Conservation (phyloP, 495 filamentous ascomycete genomes). For the Jackrogersella multiformis region DNA sequence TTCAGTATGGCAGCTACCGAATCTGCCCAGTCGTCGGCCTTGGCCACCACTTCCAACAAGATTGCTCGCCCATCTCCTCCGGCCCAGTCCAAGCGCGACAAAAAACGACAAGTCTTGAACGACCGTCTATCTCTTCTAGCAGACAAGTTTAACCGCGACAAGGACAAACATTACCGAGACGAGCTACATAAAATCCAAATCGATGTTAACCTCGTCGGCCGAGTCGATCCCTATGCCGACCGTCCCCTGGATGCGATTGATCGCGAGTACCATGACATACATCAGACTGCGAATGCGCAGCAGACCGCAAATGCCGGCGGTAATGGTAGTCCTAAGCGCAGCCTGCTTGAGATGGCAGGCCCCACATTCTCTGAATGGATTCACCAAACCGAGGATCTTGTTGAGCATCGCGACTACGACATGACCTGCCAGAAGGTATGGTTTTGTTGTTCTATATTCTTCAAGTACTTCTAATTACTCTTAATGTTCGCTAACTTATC, state of each 20-base stretch:
- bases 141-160: constrained; percentile 78
- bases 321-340: constrained; percentile 51
- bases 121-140: constrained; percentile 79
- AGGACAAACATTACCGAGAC: constrained; percentile 84
- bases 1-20: constrained; percentile 39
- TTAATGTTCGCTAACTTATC: constrained; percentile 23
- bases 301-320: constrained; percentile 52
- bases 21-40: constrained; percentile 33
- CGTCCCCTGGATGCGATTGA: constrained; percentile 76
- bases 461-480: neutral
- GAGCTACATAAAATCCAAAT: constrained; percentile 88
- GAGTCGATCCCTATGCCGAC: constrained; percentile 79
- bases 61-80: constrained; percentile 46
- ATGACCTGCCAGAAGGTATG: constrained; percentile 79
- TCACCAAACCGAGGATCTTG: constrained; percentile 81
- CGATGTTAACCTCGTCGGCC: constrained; percentile 86
- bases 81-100: constrained; percentile 84
- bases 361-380: constrained; percentile 83
- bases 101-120: constrained; percentile 78
- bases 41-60: constrained; percentile 35
- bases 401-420: constrained; percentile 83
- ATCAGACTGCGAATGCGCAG: constrained; percentile 63
- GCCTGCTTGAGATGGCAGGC: constrained; percentile 73
- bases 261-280: constrained; percentile 68
- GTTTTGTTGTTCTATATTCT: constrained; percentile 10